Evolutionary conservation across 352 stramenopile genomes (phyloP).

Genomic region (Ophiocytium majus): DNA sequence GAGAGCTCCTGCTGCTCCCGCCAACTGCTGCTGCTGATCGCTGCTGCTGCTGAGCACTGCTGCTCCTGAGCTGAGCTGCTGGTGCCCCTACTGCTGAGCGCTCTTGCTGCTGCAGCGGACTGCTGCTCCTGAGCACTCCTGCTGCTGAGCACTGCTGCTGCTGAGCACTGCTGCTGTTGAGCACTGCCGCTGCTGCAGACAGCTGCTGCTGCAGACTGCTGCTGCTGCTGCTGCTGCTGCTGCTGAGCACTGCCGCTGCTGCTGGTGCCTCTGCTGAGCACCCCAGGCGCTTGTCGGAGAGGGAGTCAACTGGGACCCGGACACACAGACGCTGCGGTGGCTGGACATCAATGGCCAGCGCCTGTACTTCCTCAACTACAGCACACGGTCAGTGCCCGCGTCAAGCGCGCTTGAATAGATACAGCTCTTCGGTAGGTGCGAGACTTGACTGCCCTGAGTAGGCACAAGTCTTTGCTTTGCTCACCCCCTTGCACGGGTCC

Average conservation of each 20-base stretch:
- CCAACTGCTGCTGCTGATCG: not conserved
- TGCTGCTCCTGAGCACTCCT: not conserved
- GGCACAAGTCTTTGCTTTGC: no score
- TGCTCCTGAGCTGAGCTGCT: no score
- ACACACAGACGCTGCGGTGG: slow-evolving; percentile 1
- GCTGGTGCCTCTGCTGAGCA: not conserved
- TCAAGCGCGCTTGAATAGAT: no score
- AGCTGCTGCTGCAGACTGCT: not conserved
- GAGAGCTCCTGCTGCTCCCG: not conserved
- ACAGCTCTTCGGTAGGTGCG: no score
- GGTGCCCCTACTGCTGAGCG: not conserved
- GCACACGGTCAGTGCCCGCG: not conserved
- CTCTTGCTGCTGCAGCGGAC: not conserved
- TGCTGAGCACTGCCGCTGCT: not conserved
- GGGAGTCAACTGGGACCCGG: not conserved
- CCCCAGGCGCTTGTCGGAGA: not conserved
- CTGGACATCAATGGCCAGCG: not conserved
- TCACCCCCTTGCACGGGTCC: no score
- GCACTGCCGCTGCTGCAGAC: not conserved
- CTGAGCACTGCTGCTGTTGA: not conserved
- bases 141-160: not conserved
- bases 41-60: not conserved
- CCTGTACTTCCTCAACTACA: not conserved
- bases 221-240: not conserved
- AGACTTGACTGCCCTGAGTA: no score